Evolutionary conservation across 257 asterid species (phyloP), one percentile per base, ranked within the genome.

Genomic region (Lantana camara): DNA sequence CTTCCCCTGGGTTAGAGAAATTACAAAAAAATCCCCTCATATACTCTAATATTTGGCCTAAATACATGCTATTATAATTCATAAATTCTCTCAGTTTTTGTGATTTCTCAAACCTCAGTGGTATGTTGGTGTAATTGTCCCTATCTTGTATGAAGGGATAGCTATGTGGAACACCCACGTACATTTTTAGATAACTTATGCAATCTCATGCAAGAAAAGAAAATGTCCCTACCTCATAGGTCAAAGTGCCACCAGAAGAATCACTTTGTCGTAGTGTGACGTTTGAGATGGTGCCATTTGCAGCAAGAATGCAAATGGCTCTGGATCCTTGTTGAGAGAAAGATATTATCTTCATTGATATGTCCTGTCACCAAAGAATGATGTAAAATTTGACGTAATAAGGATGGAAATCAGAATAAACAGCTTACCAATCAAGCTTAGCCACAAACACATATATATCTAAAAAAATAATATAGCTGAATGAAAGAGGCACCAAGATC

Each of bases 211-310:
- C 38, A 4, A 35, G 67, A 62, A 20, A 52, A 40, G 67, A 62
- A 20, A 52, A 40, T 22, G 68, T 37, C n/a, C 51, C 38, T 67
- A 87, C 98, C 96, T 89, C 98, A 17, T 89, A 92, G 17, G 97
- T 92, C 64, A 89, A 78, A 44, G 97, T 92, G 20, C 97, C 97
- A 54, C 97, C 98, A 7, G 91, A 87, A 73, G 95, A 89, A 81
- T 75, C 84, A 16, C 91, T 76, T 71, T 93, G 98, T 16, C 87
- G 90, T 24, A 93, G 84, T 4, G 98, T 93, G 24, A 87, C 97
- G 64, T 82, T 93, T n/a, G 98, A 93, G 75, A 90, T 77, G 37
- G 87, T 61, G 66, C 98, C 98, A 46, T 80, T 85, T 50, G 97
- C 98, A 57, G 97, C 93, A 7, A 89, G 79, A 68, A 90, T 67